Evolutionary conservation across 495 filamentous ascomycete genomes (phyloP).

Genomic region (Aspergillus ellipticus): DNA sequence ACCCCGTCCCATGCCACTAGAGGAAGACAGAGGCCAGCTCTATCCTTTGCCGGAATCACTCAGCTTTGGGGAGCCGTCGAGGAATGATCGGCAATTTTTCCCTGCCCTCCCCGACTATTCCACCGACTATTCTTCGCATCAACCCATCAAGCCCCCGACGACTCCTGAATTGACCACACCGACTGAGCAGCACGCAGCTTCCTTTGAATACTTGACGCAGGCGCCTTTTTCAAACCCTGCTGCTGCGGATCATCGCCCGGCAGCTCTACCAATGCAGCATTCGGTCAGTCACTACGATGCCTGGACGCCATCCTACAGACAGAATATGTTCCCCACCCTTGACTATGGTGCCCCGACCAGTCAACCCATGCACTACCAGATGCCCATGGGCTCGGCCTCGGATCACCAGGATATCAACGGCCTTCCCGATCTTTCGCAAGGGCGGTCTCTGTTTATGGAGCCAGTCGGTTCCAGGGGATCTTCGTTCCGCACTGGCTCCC

Average conservation of each 20-base stretch:
- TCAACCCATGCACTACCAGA: conserved; percentile 32
- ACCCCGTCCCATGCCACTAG: conserved; percentile 18
- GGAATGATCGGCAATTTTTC: conserved; percentile 32
- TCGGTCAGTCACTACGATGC: conserved; percentile 25
- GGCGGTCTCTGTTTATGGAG: conserved; percentile 21
- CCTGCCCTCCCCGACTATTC: conserved; percentile 29
- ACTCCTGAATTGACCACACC: conserved; percentile 29
- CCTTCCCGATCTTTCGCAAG: conserved; percentile 13
- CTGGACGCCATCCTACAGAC: conserved; percentile 41
- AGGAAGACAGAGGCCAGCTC: conserved; percentile 12
- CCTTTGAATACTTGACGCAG: conserved; percentile 32
- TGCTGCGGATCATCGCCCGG: conserved; percentile 20
- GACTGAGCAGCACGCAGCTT: conserved; percentile 23
- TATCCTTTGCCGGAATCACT: conserved; percentile 33
- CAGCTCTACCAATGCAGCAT: conserved; percentile 23
- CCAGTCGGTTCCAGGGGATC: conserved; percentile 16
- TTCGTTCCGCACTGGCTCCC: conserved; percentile 32
- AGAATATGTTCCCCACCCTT: conserved; percentile 37
- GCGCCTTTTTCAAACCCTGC: conserved; percentile 25
- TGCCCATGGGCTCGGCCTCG: conserved; percentile 27
- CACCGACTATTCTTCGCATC: conserved; percentile 30
- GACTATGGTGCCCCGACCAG: conserved; percentile 25
- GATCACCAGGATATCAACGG: conserved; percentile 31
- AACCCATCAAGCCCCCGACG: conserved; percentile 31
- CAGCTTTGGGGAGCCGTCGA: conserved; percentile 29